These are phyloP conservation scores for Cenchrus americanus DNA, from an alignment of 176 grass and related monocot genomes.

Conservation along the genomic window DNA sequence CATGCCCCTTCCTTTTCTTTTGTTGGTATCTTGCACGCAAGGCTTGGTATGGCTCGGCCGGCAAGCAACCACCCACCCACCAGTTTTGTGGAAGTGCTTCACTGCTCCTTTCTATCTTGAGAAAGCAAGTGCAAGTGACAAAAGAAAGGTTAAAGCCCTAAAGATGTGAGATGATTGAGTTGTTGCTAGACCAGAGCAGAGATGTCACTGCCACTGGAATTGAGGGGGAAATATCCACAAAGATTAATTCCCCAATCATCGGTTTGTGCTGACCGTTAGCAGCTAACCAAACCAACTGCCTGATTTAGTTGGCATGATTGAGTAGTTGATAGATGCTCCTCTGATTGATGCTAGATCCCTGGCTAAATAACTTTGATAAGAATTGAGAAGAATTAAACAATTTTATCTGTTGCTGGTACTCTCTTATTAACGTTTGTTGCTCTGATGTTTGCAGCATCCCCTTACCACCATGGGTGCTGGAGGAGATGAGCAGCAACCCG, in stretches of 20 bases:
- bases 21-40: slow-evolving; percentile 47
- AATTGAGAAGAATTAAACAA: background rate
- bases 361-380: background rate
- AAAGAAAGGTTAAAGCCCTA: background rate
- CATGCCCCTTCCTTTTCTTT: background rate
- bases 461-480: slow-evolving; percentile 79
- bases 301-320: background rate
- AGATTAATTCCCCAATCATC: background rate
- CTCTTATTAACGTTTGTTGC: slow-evolving; percentile 3
- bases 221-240: background rate
- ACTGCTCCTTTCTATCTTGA: background rate
- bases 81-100: background rate
- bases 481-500: slow-evolving; percentile 72
- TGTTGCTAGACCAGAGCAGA: background rate
- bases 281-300: background rate
- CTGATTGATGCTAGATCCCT: background rate
- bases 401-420: background rate
- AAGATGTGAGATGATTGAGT: too few relatives aligned
- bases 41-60: background rate
- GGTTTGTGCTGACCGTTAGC: background rate
- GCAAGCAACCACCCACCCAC: slow-evolving; percentile 36
- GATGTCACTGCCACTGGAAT: background rate
- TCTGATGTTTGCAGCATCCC: slow-evolving; percentile 66
- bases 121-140: too few relatives aligned
- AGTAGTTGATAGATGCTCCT: background rate